These are phyloP conservation scores for Stachybotrys chlorohalonatus DNA, from an alignment of 2,329 filamentous ascomycete species.

Conservation along the genomic window DNA sequence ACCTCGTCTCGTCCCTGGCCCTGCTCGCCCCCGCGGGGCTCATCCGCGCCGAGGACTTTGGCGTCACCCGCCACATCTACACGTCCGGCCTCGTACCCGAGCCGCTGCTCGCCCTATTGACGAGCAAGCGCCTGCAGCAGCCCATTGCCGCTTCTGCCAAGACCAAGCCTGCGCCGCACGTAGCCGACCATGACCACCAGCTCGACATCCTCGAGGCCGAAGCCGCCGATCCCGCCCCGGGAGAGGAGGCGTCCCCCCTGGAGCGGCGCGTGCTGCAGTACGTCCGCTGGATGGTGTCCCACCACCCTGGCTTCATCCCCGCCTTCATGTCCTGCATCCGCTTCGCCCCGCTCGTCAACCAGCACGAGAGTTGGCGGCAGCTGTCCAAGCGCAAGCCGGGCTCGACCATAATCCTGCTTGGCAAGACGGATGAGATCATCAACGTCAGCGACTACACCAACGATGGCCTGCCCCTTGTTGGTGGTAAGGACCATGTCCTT, in stretches of 20 bases:
- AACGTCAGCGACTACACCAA: slow-evolving; percentile 36
- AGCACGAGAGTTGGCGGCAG: slow-evolving; percentile 40
- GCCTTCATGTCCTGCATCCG: slow-evolving; percentile 51
- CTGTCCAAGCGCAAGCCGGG: slow-evolving; percentile 32
- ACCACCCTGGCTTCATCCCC: slow-evolving; percentile 49
- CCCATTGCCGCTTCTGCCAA: slow-evolving; percentile 36
- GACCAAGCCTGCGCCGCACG: slow-evolving; percentile 7
- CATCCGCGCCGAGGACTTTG: slow-evolving; percentile 48
- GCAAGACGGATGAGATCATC: slow-evolving; percentile 42
- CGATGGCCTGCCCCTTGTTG: slow-evolving; percentile 41
- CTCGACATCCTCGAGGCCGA: slow-evolving; percentile 34
- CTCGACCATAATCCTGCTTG: slow-evolving; percentile 43
- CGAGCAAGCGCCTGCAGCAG: slow-evolving; percentile 36
- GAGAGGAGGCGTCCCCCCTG: slow-evolving; percentile 23
- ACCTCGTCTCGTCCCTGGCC: slow-evolving; percentile 59
- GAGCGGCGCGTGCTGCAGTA: slow-evolving; percentile 39
- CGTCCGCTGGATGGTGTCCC: slow-evolving; percentile 48
- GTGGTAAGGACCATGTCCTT: slow-evolving; percentile 36
- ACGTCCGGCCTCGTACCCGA: slow-evolving; percentile 45
- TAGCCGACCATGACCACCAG: slow-evolving; percentile 15
- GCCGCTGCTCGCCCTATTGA: slow-evolving; percentile 37
- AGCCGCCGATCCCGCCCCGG: slow-evolving; percentile 19
- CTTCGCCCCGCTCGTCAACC: slow-evolving; percentile 42
- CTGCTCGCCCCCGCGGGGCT: slow-evolving; percentile 74
- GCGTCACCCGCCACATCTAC: slow-evolving; percentile 42